Evolutionary conservation across 495 filamentous ascomycete species (phyloP).

Genomic region (Diplogelasinospora grovesii): DNA sequence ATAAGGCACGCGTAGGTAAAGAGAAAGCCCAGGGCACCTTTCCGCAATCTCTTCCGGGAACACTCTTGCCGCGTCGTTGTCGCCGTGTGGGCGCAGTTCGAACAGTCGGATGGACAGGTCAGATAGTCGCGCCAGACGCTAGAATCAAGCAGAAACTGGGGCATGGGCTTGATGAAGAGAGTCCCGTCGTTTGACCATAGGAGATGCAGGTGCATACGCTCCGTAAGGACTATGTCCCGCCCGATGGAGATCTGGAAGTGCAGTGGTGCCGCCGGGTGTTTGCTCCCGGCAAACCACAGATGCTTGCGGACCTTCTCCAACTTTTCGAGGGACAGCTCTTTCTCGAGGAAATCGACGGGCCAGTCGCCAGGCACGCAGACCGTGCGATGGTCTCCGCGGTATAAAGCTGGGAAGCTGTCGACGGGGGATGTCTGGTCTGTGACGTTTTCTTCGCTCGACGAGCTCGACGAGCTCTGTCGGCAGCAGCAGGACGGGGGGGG

Average conservation of each 20-base stretch:
- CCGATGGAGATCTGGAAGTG: slow-evolving; percentile 7
- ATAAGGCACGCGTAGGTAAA: slow-evolving; percentile 33
- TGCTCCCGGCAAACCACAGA: slow-evolving; percentile 13
- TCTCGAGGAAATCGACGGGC: slow-evolving; percentile 10
- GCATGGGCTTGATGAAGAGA: slow-evolving; percentile 13
- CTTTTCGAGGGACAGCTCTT: slow-evolving; percentile 9
- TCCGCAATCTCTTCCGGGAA: background rate
- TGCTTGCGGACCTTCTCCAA: slow-evolving; percentile 9
- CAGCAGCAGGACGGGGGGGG: too few relatives aligned
- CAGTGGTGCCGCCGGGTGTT: slow-evolving; percentile 7
- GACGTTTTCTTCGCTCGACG: too few relatives aligned
- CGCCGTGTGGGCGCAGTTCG: background rate
- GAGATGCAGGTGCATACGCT: slow-evolving; percentile 17
- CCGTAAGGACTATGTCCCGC: slow-evolving; percentile 6
- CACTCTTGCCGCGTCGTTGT: background rate
- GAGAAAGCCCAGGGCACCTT: slow-evolving; percentile 30
- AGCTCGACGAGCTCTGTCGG: too few relatives aligned
- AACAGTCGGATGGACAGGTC: slow-evolving; percentile 4
- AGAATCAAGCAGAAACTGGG: slow-evolving; percentile 10
- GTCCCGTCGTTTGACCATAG: slow-evolving; percentile 10
- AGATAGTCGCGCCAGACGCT: slow-evolving; percentile 7
- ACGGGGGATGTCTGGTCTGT: too few relatives aligned
- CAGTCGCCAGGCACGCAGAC: too few relatives aligned
- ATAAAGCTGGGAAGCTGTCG: too few relatives aligned
- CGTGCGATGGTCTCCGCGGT: too few relatives aligned